These are phyloP conservation scores for Aspergillus amoenus DNA, from an alignment of 2,329 filamentous ascomycete genomes.

Conservation along the genomic window DNA sequence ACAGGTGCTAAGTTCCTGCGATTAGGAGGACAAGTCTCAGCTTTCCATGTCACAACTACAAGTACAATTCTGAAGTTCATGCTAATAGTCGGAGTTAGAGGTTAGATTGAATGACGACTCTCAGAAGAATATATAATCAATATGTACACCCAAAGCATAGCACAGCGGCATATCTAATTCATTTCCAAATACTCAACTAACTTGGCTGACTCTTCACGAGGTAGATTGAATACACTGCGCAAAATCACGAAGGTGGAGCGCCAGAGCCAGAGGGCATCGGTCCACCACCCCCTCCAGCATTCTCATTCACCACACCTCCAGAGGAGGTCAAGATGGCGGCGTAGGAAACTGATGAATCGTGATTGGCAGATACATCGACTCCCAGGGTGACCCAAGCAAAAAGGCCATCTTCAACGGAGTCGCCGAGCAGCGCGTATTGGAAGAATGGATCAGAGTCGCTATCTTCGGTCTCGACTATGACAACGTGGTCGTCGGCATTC, in stretches of 20 bases:
- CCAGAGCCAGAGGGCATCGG: neutral
- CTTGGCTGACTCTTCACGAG: no score
- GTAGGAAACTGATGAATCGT: neutral
- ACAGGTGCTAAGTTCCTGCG: no score
- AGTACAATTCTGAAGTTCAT: no score
- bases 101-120: no score
- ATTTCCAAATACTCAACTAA: no score
- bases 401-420: constrained; percentile 46
- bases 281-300: neutral
- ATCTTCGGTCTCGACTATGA: constrained; percentile 45
- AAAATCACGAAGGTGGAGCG: neutral
- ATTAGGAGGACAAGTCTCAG: no score
- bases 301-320: neutral
- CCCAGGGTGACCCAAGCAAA: constrained; percentile 5
- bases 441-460: constrained; percentile 56
- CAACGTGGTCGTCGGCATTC: constrained; percentile 45
- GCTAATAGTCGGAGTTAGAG: no score
- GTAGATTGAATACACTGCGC: neutral
- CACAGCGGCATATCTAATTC: no score
- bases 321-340: neutral
- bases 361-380: neutral
- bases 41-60: no score
- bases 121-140: no score
- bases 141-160: no score
- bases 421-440: constrained; percentile 55